Base-by-base conservation (phyloP, 139 green algal species). In the Mesotaenium endlicherianum region DNA sequence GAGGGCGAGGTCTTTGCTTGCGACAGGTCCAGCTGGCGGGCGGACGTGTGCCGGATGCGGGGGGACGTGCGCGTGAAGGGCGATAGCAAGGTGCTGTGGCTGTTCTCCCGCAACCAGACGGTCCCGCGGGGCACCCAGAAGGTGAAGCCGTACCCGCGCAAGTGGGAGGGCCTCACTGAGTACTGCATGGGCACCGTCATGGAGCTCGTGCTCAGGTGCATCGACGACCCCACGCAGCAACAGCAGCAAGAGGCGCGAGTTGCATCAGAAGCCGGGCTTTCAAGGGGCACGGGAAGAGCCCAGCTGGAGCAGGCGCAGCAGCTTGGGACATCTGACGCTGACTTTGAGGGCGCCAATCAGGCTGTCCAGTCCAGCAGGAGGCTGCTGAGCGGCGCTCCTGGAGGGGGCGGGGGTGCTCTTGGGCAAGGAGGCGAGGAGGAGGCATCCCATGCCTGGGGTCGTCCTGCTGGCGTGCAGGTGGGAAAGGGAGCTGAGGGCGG, bases 51-150 rank as follows among this genome's bases (percentile, higher is more conserved):
- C 31, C 4, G 34, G 20, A 78, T 78, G 34, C 17, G 31, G 47
- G 70, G 70, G 34, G 70, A 78, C 47, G 31, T 78, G 17, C 44
- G 70, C 41, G 36, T 78, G 16, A 49, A 78, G 34, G 70, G 26
- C 14, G 4, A 26, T n/a, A 47, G n/a, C 4, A 31, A 50, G 34
- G 30, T 57, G 14, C 3, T 78, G 34, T 36, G 39, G 31, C 30
- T 78, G 70, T 78, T 60, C 41, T n/a, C 31, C n/a, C 44, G 47
- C 44, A 49, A 78, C 41, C 44, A 4, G 26, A 14, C 3, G 31
- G 41, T 31, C 34, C 70, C 70, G 44, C 70, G 70, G 34, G 31
- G 31, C 34, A 26, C 39, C n/a, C 41, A 50, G 31, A 57, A 57
- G 34, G 6, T 78, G 34, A 45, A 50, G 70, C 70, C 70, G 41